Conservation (phyloP, 352 stramenopile species). For the Peronospora belbahrii region DNA sequence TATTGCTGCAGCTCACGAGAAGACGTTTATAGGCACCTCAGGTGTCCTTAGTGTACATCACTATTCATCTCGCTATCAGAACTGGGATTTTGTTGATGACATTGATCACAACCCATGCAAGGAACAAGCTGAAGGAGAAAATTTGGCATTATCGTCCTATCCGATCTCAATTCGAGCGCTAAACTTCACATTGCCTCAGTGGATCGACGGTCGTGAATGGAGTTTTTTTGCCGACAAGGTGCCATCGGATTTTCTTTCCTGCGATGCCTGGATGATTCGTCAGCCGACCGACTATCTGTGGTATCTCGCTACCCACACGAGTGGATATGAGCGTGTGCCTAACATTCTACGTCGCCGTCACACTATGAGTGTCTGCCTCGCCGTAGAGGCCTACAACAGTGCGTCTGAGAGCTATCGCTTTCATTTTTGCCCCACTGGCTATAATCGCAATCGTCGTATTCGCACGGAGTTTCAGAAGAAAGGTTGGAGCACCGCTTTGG, state of each 20-base stretch:
- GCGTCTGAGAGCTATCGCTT: conserved; percentile 48
- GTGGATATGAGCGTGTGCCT: conserved; percentile 65
- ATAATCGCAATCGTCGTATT: conserved; percentile 63
- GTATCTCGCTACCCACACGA: conserved; percentile 65
- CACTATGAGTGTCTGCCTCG: conserved; percentile 63
- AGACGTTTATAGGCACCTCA: conserved; percentile 47
- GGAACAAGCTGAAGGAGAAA: conserved; percentile 21
- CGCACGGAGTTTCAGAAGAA: conserved; percentile 44
- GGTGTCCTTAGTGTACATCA: conserved; percentile 68
- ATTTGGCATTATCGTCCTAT: conserved; percentile 57
- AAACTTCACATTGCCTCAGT: conserved; percentile 68
- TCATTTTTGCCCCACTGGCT: conserved; percentile 46
- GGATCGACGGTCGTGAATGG: conserved; percentile 71
- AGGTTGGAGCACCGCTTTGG: conserved; percentile 40
- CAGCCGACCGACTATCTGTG: conserved; percentile 51
- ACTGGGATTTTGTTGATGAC: conserved; percentile 84
- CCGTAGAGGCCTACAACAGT: conserved; percentile 64
- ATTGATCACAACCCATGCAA: conserved; percentile 69
- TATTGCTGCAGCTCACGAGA: conserved; percentile 56
- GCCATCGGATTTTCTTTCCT: conserved; percentile 57
- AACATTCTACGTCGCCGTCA: conserved; percentile 74
- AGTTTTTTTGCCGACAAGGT: conserved; percentile 59
- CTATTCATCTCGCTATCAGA: conserved; percentile 78
- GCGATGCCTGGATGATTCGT: conserved; percentile 63
- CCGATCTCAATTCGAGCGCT: conserved; percentile 65